Base-by-base conservation (phyloP, 2,329 filamentous ascomycete genomes). In the Cryoendolithus antarcticus region DNA sequence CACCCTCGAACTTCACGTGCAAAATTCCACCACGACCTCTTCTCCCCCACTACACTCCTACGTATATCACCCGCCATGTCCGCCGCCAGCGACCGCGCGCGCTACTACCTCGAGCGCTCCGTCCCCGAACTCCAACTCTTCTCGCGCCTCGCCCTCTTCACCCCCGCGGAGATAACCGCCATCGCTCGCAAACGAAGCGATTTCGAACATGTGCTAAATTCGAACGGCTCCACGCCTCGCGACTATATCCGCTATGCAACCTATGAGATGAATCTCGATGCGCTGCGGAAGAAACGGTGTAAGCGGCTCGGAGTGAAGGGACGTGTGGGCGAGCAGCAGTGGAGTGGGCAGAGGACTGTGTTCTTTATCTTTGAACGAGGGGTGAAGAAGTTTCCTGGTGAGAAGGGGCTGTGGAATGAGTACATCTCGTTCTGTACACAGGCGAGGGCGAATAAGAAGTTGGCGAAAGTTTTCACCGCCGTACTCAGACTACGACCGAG, bases 81-180 rank as follows among this genome's bases (percentile, higher is more conserved):
- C 15, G 81, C 77, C 32, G 80, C 91, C 42, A 81, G 83, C 47
- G 91, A 96, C 57, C 96, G 95, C 64, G 91, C 89, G 40, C 84
- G 89, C 43, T 96, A 89, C 64, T 95, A 84, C 62, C 74, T 96
- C 48, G 91, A 98, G 67, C 82, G 89, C 51, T 82, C 83, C 2
- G 84, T 95, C 32, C 86, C 88, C 10, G 88, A 96, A 61, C 74
- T 98, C 41, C 85, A 86, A 46, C 86, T 94, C 54, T 91, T 86
- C 61, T 83, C 93, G 63, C 76, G 84, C 48, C 95, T 94, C 62
- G 80, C 85, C 52, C 82, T 98, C 51, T 98, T 98, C 65, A 76
- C 73, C 13, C 52, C 91, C 78, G 83, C 93, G 49, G 89, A 98
- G 61, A 94, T 98, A 58, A 75, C 77, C 45, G 80, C 81, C 34